Evolutionary conservation across 768 basidiomycete species (phyloP), one percentile per base, ranked within the genome.

Genomic region (Piloderma croceum): DNA sequence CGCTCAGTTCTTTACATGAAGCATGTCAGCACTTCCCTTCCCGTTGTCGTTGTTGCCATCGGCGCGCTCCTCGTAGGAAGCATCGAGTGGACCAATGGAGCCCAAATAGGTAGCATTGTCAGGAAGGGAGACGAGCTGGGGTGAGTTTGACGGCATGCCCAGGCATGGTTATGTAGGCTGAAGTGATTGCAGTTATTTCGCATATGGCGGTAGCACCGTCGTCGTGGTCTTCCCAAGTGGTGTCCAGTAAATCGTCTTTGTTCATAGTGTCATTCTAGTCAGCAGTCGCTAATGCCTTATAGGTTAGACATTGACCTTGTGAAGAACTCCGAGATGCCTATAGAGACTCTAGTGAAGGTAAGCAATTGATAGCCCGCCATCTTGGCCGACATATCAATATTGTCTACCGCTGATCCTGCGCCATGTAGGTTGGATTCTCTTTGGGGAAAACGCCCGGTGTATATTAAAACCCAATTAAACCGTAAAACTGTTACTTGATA

Each of bases 41-140:
- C 69, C 10, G 62, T 89, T 12, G 86, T 76, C 0, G 78, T 81
- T 47, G 77, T 88, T 7, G 83, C 86, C 7, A 70, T 90, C 43
- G 89, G 88, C 3, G 88, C 88, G 6, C 71, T 90, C 63, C 76
- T 91, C 25, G 88, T 90, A 1, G 88, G 84, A 1, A 77, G 76
- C 38, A 83, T 90, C 51, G 63, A 40, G 2, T 86, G 81, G 80
- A 84, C 83, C 0, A n/a, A n/a, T n/a, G n/a, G n/a, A n/a, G 62
- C 70, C 21, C 42, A 73, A 57, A 67, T 72, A 43, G 68, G 71
- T 7, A 62, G 70, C 32, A 60, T 57, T 31, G 60, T 89, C 11
- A 69, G 75, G 34, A 76, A 76, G 42, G 86, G 84, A 33, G 78
- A 82, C 24, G 77, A 81, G 59, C 65, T 82, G 0, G 80, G 80